Base-by-base conservation (phyloP, 2,329 filamentous ascomycete species). In the Pleochaeta shiraiana region DNA sequence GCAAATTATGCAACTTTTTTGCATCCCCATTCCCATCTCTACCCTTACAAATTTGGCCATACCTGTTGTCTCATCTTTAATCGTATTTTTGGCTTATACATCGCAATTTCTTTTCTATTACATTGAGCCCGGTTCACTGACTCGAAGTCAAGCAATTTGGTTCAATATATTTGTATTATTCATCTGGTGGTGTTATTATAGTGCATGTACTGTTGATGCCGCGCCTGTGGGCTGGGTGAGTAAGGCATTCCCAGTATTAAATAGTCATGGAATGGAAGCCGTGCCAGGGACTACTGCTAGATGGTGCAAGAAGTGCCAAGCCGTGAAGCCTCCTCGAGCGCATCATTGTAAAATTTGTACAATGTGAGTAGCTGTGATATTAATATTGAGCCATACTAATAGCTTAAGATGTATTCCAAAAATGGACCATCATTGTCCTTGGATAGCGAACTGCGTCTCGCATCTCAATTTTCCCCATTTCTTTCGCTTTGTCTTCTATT, bases 351-450 rank as follows among this genome's bases (percentile, higher is more conserved):
- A 84, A 67, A 81, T 82, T 69, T 95, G 88, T 75, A 77, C 78
- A 68, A 82, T 85, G 80, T 79, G 70, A 65, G 70, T 24, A 14
- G 63, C 24, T n/a, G 37, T 50, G 43, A 30, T 30, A 26, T 26
- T 7, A 60, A 16, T 37, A 24, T 6, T 21, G 9, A 30, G 61
- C 24, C 31, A 39, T 61, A 43, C 63, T 69, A 28, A 67, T 64
- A 43, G 21, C 34, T n/a, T 1, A 28, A 79, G 77, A 69, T 90
- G 87, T 74, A 81, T 90, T 61, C 85, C 86, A 43, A 86, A 83
- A 74, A 91, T 91, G 87, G 87, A 91, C 75, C 87, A 90, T 75
- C 88, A 95, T 76, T 93, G 88, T 72, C 87, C 88, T 2, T 93
- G 88, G 88, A 92, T 87, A 3, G 77, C 76, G 66, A 92, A 91